Evolutionary conservation across 169 alveolate genomes (phyloP).

Genomic region (Plasmodium knowlesi): DNA sequence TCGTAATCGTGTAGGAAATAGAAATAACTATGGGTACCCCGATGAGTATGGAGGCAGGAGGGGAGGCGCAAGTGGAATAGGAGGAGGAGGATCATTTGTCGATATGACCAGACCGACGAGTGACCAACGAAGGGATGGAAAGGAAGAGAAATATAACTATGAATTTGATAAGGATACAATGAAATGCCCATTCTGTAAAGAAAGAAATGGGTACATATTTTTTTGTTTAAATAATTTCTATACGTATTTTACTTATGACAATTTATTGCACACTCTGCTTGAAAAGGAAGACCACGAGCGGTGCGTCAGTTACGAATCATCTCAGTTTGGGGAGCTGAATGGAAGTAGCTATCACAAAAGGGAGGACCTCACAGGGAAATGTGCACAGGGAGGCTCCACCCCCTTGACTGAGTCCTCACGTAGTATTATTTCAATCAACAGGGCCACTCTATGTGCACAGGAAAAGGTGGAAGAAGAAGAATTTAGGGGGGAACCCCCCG

Average conservation of each 20-base stretch:
- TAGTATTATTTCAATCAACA: background rate
- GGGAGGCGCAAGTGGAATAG: background rate
- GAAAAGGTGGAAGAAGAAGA: background rate
- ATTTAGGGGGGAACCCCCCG: background rate
- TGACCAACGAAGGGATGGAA: background rate
- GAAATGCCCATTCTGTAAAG: slow-evolving; percentile 76
- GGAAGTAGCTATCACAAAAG: background rate
- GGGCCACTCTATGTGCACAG: background rate
- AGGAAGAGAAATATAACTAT: slow-evolving; percentile 48
- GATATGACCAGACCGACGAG: background rate
- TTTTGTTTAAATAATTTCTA: slow-evolving; percentile 73
- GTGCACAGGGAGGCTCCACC: background rate
- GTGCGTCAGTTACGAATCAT: background rate
- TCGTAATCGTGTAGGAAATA: background rate
- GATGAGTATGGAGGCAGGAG: background rate
- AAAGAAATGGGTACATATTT: slow-evolving; percentile 69
- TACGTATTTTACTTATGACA: slow-evolving; percentile 70
- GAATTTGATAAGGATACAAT: slow-evolving; percentile 45
- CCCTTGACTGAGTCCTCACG: background rate
- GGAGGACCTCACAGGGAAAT: background rate
- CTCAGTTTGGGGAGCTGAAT: background rate
- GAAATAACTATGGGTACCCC: background rate
- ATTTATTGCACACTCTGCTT: slow-evolving; percentile 43
- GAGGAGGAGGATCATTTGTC: background rate
- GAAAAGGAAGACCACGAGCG: slow-evolving; percentile 9